These are phyloP conservation scores for Pleurotus cornucopiae DNA, from an alignment of 768 basidiomycete species.

Conservation along the genomic window DNA sequence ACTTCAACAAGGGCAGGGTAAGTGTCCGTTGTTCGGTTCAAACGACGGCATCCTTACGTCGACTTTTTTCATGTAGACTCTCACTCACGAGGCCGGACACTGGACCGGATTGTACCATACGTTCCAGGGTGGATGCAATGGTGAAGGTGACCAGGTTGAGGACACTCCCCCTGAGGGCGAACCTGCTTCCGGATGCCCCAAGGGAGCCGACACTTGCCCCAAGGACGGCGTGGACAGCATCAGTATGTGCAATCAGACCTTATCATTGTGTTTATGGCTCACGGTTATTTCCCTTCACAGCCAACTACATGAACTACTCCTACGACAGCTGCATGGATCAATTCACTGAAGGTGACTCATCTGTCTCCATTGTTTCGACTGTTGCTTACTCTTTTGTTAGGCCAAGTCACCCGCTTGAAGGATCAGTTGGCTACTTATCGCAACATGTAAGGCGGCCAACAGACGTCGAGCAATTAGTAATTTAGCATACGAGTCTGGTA, in stretches of 20 bases:
- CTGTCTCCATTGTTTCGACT: not conserved
- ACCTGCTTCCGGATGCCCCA: conserved; percentile 38
- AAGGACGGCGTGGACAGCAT: conserved; percentile 40
- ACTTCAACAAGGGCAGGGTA: conserved; percentile 41
- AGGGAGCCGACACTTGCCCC: conserved; percentile 29
- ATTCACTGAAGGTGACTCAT: conserved; percentile 28
- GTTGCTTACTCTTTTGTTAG: conserved; percentile 13
- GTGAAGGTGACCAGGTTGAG: conserved; percentile 37
- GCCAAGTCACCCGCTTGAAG: conserved; percentile 37
- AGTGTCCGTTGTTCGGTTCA: conserved; percentile 12
- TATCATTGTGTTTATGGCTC: not conserved
- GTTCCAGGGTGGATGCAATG: conserved; percentile 47
- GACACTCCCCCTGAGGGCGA: conserved; percentile 45
- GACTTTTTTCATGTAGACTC: conserved; percentile 26
- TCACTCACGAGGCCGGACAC: conserved; percentile 56
- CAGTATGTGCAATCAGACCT: conserved; percentile 17
- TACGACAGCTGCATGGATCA: conserved; percentile 46
- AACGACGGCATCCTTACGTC: conserved; percentile 13
- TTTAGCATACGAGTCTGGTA: not conserved
- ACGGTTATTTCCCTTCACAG: not conserved
- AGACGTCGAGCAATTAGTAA: too few relatives aligned
- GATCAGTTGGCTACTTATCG: conserved; percentile 43
- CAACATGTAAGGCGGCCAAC: conserved; percentile 1
- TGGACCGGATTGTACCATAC: conserved; percentile 60
- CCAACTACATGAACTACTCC: conserved; percentile 15